Base-by-base conservation (phyloP, 495 filamentous ascomycete species). In the Penicillium cosmopolitanum region DNA sequence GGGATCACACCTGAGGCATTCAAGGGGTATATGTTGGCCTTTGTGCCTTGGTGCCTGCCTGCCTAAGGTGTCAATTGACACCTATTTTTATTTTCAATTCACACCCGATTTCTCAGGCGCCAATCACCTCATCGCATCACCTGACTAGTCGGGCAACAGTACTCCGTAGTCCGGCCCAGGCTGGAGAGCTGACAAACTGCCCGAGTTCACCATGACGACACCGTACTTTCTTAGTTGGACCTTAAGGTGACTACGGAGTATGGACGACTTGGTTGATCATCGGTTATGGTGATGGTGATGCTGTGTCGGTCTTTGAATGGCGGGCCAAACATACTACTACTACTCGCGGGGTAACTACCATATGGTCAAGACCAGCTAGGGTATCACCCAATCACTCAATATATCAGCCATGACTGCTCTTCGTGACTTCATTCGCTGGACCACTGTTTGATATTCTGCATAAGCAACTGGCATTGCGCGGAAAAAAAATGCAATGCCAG, bases 71-170 rank as follows among this genome's bases (percentile, higher is more conserved):
- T 38, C 0, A 10, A 12, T 36, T 6, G 34, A 36, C 34, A 36
- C 34, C 34, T 36, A 36, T 36, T 36, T 36, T 9, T 34, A 23
- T 57, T 21, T 55, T 34, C 23, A 38, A 23, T 47, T 11, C 23
- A 60, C 53, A 38, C 5, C 50, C 38, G 31, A 7, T 18, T 25
- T 44, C 46, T 13, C 11, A 55, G 58, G 40, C 23, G 10, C 9
- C 13, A 31, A 56, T 61, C 47, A 56, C 53, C 25, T 61, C 53
- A 61, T 61, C 53, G 21, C 36, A 25, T 38, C 56, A 48, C 65
- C 67, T 63, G 64, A 62, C 64, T 46, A 51, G 53, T 52, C 74
- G 74, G 74, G 57, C 65, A 66, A 72, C 75, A 65, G 72, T 77
- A 55, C 61, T 76, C 75, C 75, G 75, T 31, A 66, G 56, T 44